Conservation (phyloP, 2,329 filamentous ascomycete genomes). For the Ophiostoma quercus region DNA sequence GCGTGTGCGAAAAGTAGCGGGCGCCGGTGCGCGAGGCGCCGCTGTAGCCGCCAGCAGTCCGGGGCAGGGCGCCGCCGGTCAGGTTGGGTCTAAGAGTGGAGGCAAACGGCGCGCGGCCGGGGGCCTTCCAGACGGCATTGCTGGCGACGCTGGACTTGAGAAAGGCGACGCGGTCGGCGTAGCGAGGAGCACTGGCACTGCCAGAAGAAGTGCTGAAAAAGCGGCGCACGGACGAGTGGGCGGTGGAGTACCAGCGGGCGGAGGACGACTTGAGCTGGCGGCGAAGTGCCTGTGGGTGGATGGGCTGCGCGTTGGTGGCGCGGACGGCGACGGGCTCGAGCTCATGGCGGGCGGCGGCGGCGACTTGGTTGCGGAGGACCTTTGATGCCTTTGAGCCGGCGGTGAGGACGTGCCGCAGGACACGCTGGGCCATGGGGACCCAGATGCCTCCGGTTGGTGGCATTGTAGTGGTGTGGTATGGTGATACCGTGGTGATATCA, state of each 20-base stretch:
- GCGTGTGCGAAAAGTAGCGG: slow-evolving; percentile 85
- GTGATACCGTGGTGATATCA: not conserved
- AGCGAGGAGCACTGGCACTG: slow-evolving; percentile 34
- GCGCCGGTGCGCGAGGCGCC: slow-evolving; percentile 68
- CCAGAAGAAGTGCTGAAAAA: slow-evolving; percentile 45
- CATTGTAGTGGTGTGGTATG: slow-evolving; percentile 36
- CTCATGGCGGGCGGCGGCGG: slow-evolving; percentile 38
- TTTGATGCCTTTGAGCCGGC: slow-evolving; percentile 44
- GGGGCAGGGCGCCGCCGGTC: slow-evolving; percentile 77
- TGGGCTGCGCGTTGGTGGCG: slow-evolving; percentile 41
- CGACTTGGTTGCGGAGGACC: slow-evolving; percentile 48
- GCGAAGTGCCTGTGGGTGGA: slow-evolving; percentile 48
- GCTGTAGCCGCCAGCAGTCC: slow-evolving; percentile 84
- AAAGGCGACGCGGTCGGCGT: slow-evolving; percentile 46
- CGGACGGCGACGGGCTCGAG: slow-evolving; percentile 45
- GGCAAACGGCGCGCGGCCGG: slow-evolving; percentile 77
- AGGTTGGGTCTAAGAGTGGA: slow-evolving; percentile 85
- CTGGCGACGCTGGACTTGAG: slow-evolving; percentile 47
- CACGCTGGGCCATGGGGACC: slow-evolving; percentile 52
- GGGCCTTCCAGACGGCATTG: slow-evolving; percentile 54
- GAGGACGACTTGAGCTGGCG: slow-evolving; percentile 44
- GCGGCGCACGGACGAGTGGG: slow-evolving; percentile 38
- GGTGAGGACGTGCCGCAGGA: slow-evolving; percentile 47
- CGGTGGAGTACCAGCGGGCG: slow-evolving; percentile 36
- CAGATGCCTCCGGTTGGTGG: slow-evolving; percentile 53